These are phyloP conservation scores for Auxenochlorella pyrenoidosa DNA, from an alignment of 139 green algal species.

Conservation along the genomic window DNA sequence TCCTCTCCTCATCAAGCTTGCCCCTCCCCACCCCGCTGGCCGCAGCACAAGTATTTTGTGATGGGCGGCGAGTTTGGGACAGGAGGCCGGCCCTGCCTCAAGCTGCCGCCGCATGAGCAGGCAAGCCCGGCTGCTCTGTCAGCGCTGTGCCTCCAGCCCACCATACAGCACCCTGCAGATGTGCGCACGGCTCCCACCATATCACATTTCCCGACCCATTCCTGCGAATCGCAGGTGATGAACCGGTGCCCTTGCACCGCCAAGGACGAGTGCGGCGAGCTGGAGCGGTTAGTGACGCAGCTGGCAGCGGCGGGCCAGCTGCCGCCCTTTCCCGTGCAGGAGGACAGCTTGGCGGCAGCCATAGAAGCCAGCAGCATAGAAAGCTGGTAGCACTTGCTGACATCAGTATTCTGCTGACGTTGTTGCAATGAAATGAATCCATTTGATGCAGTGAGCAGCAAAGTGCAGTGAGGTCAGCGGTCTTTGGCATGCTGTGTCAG, in stretches of 20 bases:
- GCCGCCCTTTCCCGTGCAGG: not conserved
- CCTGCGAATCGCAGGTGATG: constrained; percentile 38
- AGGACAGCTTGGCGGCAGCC: not conserved
- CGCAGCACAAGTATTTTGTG: not conserved
- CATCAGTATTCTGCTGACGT: no score
- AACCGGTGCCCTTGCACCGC: constrained; percentile 61
- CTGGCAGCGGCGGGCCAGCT: constrained; percentile 39
- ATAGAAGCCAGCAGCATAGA: not conserved
- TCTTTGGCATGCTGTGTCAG: not conserved
- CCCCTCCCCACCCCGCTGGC: not conserved
- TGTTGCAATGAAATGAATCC: no score
- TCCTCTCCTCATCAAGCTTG: not conserved
- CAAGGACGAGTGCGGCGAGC: constrained; percentile 41
- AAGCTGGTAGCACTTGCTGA: not conserved
- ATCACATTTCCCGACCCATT: no score
- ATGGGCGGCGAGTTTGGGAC: not conserved
- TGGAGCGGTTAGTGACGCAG: constrained; percentile 28
- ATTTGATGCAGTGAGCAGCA: no score
- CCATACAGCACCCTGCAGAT: no score
- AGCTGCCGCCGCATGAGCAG: not conserved
- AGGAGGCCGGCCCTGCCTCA: not conserved
- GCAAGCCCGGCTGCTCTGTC: not conserved
- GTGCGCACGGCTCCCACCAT: no score
- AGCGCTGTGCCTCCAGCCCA: no score
- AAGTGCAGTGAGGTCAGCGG: no score